These are phyloP conservation scores for Polytolypa hystricis DNA, from an alignment of 2,329 filamentous ascomycete species.

Conservation along the genomic window DNA sequence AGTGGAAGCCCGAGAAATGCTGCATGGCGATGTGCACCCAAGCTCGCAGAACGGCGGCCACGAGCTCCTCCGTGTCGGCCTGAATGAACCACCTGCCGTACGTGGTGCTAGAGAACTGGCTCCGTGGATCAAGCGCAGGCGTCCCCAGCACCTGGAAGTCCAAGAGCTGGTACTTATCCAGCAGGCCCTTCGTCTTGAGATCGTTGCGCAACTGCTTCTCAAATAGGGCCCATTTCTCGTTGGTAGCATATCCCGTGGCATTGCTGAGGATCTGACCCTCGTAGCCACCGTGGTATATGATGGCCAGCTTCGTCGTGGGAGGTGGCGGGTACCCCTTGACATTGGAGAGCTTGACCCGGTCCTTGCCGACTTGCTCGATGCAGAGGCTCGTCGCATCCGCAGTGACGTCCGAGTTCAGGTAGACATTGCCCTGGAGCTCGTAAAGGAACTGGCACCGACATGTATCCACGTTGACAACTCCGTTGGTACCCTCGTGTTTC, in stretches of 20 bases:
- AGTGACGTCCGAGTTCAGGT: slow-evolving; percentile 38
- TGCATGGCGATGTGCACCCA: slow-evolving; percentile 30
- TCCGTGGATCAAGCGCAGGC: slow-evolving; percentile 27
- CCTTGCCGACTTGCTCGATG: slow-evolving; percentile 26
- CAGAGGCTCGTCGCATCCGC: slow-evolving; percentile 29
- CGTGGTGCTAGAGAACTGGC: slow-evolving; percentile 34
- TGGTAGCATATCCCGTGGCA: slow-evolving; percentile 38
- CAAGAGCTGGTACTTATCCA: slow-evolving; percentile 37
- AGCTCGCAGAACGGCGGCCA: slow-evolving; percentile 21
- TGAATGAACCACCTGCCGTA: slow-evolving; percentile 37
- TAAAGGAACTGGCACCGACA: slow-evolving; percentile 41
- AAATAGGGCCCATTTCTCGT: slow-evolving; percentile 39
- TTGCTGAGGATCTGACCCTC: slow-evolving; percentile 37
- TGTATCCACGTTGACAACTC: slow-evolving; percentile 29
- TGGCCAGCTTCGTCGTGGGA: slow-evolving; percentile 42
- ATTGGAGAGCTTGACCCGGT: slow-evolving; percentile 31
- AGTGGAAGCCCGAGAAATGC: slow-evolving; percentile 35
- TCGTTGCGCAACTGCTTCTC: slow-evolving; percentile 38
- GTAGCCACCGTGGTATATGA: slow-evolving; percentile 40
- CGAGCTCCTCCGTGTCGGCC: slow-evolving; percentile 19
- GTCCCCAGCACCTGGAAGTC: slow-evolving; percentile 41
- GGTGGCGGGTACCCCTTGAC: slow-evolving; percentile 36
- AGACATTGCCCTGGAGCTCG: slow-evolving; percentile 38
- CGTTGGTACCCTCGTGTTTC: slow-evolving; percentile 37
- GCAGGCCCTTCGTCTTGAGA: slow-evolving; percentile 28